Evolutionary conservation across 2,329 filamentous ascomycete genomes (phyloP).

Genomic region (Colletotrichum brevisporum): DNA sequence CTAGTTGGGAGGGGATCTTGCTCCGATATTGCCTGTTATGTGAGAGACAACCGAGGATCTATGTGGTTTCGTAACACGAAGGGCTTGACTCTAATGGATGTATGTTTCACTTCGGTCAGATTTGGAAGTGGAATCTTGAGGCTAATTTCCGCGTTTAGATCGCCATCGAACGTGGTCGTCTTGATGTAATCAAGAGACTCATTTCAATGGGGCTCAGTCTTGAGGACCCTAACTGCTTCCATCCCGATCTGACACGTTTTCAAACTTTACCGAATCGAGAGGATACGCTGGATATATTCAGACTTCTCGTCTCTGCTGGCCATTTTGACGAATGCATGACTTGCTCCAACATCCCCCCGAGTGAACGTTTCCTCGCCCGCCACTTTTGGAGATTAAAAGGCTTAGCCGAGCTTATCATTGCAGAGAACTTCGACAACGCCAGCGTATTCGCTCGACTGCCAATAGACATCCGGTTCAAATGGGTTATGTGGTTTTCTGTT

Average conservation of each 20-base stretch:
- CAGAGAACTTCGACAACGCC: not conserved
- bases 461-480: not conserved
- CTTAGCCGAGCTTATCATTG: not conserved
- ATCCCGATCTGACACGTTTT: not conserved
- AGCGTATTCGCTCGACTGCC: not conserved
- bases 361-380: no score
- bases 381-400: not conserved
- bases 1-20: rapidly evolving
- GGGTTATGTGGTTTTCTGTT: not conserved
- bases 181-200: not conserved
- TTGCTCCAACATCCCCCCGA: no score
- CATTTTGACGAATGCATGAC: not conserved
- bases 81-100: conserved; percentile 3
- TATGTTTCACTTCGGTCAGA: not conserved
- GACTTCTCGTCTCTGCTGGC: not conserved
- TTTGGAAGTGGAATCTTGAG: no score
- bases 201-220: not conserved
- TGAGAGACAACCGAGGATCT: not conserved
- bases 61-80: rapidly evolving
- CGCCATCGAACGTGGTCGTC: not conserved
- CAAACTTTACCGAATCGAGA: not conserved
- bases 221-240: not conserved
- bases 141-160: not conserved
- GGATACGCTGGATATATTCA: not conserved
- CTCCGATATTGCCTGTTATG: rapidly evolving